phyloP scores from a whole-genome alignment of 177 flowering plant species.

The Tripterygium wilfordii region DNA sequence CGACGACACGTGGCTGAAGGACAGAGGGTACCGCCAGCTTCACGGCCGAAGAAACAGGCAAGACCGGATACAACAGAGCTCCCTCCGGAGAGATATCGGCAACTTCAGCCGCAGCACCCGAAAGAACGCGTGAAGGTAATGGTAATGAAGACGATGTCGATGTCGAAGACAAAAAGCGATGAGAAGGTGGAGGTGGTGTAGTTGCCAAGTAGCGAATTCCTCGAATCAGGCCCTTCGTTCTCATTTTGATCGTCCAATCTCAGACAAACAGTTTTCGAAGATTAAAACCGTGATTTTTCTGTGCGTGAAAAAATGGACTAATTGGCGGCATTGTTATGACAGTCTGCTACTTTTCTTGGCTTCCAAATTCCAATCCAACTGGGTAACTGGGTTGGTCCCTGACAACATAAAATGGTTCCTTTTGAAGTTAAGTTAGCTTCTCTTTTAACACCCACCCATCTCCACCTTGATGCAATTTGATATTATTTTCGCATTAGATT shows the following conservation, averaged over 20 bases:
- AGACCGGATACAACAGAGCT: constrained; percentile 10
- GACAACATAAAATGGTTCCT: no score
- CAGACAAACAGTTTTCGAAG: no score
- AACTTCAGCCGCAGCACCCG: constrained; percentile 10
- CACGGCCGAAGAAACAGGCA: constrained; percentile 13
- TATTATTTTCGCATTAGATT: no score
- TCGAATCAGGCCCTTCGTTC: not conserved
- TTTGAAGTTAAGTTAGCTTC: no score
- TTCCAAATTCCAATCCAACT: no score
- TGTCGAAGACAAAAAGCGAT: constrained; percentile 8
- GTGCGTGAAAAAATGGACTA: no score
- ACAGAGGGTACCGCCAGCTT: constrained; percentile 26
- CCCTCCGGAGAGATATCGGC: constrained; percentile 15
- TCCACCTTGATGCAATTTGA: no score
- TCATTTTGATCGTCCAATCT: no score
- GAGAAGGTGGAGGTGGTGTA: not conserved
- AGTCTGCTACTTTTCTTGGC: constrained; percentile 3
- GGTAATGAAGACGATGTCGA: constrained; percentile 7
- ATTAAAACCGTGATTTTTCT: no score
- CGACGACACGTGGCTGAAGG: constrained; percentile 77
- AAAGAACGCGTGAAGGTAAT: constrained; percentile 6
- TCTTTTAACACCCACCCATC: no score
- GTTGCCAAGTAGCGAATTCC: not conserved
- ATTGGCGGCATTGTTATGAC: no score
- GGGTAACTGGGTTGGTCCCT: no score